Conservation (phyloP, 2,329 filamentous ascomycete genomes). For the Emydomyces testavorans region DNA sequence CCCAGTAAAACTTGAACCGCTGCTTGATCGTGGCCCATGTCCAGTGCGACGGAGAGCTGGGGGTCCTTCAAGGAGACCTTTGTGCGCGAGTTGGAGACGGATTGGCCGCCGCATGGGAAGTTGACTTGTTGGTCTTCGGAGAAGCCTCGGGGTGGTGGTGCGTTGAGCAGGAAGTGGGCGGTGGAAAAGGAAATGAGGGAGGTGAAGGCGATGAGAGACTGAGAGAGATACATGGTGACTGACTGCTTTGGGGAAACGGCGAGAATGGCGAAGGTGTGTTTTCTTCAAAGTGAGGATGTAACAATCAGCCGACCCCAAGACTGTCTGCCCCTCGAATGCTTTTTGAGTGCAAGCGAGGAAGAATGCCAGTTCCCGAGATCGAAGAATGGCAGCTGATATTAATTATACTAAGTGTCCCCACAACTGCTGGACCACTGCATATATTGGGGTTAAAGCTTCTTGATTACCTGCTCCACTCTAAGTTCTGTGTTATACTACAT, state of each 20-base stretch:
- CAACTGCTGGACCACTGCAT: no score
- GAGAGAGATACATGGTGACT: slow-evolving; percentile 23
- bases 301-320: no score
- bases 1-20: slow-evolving; percentile 45
- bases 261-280: background rate
- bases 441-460: no score
- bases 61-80: slow-evolving; percentile 39
- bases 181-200: slow-evolving; percentile 36
- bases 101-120: slow-evolving; percentile 43
- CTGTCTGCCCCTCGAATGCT: no score
- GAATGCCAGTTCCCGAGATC: no score
- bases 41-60: slow-evolving; percentile 41
- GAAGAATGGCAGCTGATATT: no score
- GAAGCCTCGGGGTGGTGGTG: slow-evolving; percentile 42
- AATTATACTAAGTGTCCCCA: no score
- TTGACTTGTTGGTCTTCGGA: slow-evolving; percentile 37
- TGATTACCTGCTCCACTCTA: no score
- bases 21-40: slow-evolving; percentile 42
- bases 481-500: no score
- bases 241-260: background rate
- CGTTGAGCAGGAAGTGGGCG: slow-evolving; percentile 47
- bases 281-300: background rate
- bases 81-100: slow-evolving; percentile 38
- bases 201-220: slow-evolving; percentile 35
- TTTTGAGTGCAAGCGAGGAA: no score